These are phyloP conservation scores for Psilocybe tampanensis DNA, from an alignment of 768 basidiomycete genomes.

Conservation along the genomic window DNA sequence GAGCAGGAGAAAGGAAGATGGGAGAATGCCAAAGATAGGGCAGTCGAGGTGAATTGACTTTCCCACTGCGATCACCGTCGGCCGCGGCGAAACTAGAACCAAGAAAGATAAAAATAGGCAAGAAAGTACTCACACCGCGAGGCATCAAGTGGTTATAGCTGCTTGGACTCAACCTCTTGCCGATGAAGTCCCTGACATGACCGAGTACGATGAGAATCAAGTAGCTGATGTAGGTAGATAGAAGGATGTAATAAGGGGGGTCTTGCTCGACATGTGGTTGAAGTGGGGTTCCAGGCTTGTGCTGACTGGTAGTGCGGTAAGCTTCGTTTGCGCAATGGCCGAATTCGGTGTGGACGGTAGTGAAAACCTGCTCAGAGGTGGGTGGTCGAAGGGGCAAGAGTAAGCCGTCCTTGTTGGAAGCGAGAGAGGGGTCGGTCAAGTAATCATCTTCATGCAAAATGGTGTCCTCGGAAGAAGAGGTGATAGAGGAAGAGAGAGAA, in stretches of 20 bases:
- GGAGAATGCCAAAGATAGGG: not conserved
- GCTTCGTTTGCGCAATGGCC: constrained; percentile 84
- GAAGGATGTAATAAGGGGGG: constrained; percentile 89
- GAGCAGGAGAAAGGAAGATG: not conserved
- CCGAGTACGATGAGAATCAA: constrained; percentile 90
- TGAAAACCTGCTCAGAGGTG: constrained; percentile 79
- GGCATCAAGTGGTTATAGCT: constrained; percentile 85
- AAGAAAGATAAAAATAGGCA: constrained; percentile 6
- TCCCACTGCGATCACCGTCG: not conserved
- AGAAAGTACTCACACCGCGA: constrained; percentile 65
- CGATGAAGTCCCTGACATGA: constrained; percentile 93
- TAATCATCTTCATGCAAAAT: constrained; percentile 59
- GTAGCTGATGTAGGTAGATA: constrained; percentile 93
- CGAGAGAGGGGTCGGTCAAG: constrained; percentile 27
- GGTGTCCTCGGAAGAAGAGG: constrained; percentile 69
- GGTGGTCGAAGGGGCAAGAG: constrained; percentile 67
- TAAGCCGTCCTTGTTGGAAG: constrained; percentile 51
- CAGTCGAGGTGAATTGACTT: not conserved
- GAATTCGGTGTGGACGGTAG: constrained; percentile 87
- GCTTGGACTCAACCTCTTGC: constrained; percentile 74
- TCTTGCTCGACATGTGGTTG: constrained; percentile 69
- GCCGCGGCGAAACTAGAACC: constrained; percentile 4
- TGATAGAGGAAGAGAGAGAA: constrained; percentile 74
- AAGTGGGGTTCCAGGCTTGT: constrained; percentile 52
- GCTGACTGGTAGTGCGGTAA: constrained; percentile 69